Evolutionary conservation across 2,329 filamentous ascomycete genomes (phyloP).

Genomic region (Epichloe gansuensis): DNA sequence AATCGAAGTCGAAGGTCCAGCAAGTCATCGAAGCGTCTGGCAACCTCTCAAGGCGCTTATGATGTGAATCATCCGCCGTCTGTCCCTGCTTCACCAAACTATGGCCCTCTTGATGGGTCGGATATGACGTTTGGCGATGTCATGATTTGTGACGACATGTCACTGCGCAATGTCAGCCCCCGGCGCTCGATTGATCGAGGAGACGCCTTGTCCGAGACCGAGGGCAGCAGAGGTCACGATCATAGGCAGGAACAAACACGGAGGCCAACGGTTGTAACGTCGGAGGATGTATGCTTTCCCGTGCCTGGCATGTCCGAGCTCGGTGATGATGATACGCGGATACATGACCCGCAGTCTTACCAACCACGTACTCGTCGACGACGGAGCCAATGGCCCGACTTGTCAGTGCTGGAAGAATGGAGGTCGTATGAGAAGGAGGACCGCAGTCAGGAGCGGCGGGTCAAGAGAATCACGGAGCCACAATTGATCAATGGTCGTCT

Average conservation of each 20-base stretch:
- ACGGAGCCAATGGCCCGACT: slow-evolving; percentile 71
- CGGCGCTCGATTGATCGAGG: slow-evolving; percentile 17
- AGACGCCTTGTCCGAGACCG: slow-evolving; percentile 20
- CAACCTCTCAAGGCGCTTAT: slow-evolving; percentile 27
- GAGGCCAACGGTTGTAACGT: slow-evolving; percentile 49
- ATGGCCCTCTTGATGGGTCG: slow-evolving; percentile 34
- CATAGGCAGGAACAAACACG: slow-evolving; percentile 17
- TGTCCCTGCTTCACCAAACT: slow-evolving; percentile 46
- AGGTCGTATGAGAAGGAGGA: slow-evolving; percentile 75
- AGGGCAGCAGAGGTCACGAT: slow-evolving; percentile 12
- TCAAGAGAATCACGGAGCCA: slow-evolving; percentile 88
- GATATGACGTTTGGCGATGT: slow-evolving; percentile 53
- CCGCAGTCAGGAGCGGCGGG: slow-evolving; percentile 65
- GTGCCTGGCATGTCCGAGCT: slow-evolving; percentile 60
- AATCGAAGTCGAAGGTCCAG: slow-evolving; percentile 34
- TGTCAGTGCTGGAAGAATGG: slow-evolving; percentile 78
- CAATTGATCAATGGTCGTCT: slow-evolving; percentile 83
- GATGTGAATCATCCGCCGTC: slow-evolving; percentile 60
- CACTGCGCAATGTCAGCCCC: slow-evolving; percentile 20
- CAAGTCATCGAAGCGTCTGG: slow-evolving; percentile 34
- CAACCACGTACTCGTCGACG: slow-evolving; percentile 40
- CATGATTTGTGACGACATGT: slow-evolving; percentile 56
- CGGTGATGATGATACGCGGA: slow-evolving; percentile 57
- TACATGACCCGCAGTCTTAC: slow-evolving; percentile 27
- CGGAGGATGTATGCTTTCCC: slow-evolving; percentile 90